Percentiles rank a stretch among this genome's conserved stretches.
phyloP scores from a whole-genome alignment of 2,329 filamentous ascomycete species.

The Exophiala xenobiotica region DNA sequence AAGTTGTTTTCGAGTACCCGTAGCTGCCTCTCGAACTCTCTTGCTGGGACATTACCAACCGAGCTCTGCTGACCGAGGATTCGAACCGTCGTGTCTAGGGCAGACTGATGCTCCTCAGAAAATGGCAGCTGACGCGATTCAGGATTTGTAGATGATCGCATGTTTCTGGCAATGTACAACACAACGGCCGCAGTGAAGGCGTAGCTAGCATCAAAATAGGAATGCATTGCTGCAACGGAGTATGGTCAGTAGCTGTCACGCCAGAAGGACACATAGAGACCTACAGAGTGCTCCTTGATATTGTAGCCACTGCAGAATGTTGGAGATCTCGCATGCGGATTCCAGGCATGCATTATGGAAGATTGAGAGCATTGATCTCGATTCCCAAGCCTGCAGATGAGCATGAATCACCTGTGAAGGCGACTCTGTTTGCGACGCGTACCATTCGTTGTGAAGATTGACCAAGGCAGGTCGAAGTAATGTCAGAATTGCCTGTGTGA shows the following conservation, averaged over 20 bases:
- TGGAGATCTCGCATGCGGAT: constrained; percentile 12
- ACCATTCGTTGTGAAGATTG: constrained; percentile 15
- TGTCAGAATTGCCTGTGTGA: constrained; percentile 16
- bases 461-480: constrained; percentile 17
- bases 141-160: background rate
- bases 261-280: background rate
- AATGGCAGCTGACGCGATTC: constrained; percentile 2
- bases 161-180: constrained; percentile 9
- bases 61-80: constrained; percentile 10
- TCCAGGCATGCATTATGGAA: constrained; percentile 8
- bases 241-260: background rate
- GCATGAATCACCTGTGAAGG: too few relatives aligned
- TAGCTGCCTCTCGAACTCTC: constrained; percentile 9
- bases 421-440: constrained; percentile 8
- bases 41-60: constrained; percentile 11
- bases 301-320: constrained; percentile 16
- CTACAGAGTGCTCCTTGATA: constrained; percentile 14
- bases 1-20: constrained; percentile 15
- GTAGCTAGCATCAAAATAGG: constrained; percentile 20
- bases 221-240: constrained; percentile 7
- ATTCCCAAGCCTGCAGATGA: background rate
- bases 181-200: constrained; percentile 16
- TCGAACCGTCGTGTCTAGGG: background rate
- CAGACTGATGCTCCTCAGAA: constrained; percentile 5
- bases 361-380: constrained; percentile 3